Base-by-base conservation (phyloP, 139 green algal species). In the Haematococcus lacustris region DNA sequence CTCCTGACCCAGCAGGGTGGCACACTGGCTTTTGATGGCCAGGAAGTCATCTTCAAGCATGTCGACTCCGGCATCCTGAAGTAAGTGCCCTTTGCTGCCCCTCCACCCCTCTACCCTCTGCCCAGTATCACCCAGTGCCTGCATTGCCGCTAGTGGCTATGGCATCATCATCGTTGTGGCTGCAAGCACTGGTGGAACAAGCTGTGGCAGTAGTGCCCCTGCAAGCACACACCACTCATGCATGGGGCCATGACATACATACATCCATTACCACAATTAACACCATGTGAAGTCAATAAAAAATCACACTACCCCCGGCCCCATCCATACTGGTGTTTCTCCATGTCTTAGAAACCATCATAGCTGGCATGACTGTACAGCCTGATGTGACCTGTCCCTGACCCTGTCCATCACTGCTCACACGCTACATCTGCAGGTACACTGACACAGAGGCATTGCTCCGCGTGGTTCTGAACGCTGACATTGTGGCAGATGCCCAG, bases 1-100 rank as follows among this genome's bases (percentile, higher is more conserved):
- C 81, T 93, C 39, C 78, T 95, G 63, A 88, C 81, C 26, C 90
- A 91, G 78, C 88, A 93, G 73, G 90, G 90, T 28, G 90, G 90
- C 33, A 83, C 73, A 23, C n/a, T 94, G 3, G 74, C 82, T 38
- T 90, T 95, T 70, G 66, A 81, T 3, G 90, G 87, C 1, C 37
- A 71, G 13, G 41, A 80, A 1, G 63, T 82, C 5, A 28, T 88
- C 2, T 90, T 82, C 72, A 65, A 74, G 33, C 82, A 89, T 64
- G 51, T 75, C 23, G 87, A 92, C 57, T 62, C 51, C 7, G 82
- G 84, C 60, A 92, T 92, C 51, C 63, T 91, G 34, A 78, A 76
- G 43, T 83, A 81, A 71, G 66, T 60, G 3, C n/a, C 5, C n/a
- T n/a, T n/a, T n/a, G n/a, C n/a, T n/a, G n/a, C n/a, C n/a, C n/a